Conservation (phyloP, 139 green algal genomes). For the Mychonastes homosphaera region DNA sequence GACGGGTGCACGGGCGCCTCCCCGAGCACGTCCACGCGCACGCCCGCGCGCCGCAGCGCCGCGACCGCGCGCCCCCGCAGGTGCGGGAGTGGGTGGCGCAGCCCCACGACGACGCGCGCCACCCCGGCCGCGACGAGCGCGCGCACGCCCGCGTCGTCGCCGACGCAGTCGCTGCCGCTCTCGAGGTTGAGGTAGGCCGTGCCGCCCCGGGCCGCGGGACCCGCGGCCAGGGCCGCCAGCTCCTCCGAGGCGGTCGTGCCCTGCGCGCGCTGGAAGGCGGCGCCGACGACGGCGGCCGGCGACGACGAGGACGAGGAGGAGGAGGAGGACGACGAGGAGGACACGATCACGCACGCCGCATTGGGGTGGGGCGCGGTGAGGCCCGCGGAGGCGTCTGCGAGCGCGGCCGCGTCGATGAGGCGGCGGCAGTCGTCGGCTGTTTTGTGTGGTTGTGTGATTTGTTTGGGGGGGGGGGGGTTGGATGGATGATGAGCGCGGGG, state of each 20-base stretch:
- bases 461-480: too few species aligned
- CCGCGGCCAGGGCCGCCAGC: constrained; percentile 31
- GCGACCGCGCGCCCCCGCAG: constrained; percentile 46
- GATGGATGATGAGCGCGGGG: too few species aligned
- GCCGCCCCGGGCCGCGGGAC: constrained; percentile 23
- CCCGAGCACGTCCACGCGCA: constrained; percentile 42
- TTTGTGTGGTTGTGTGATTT: too few species aligned
- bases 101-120: constrained; percentile 78
- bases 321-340: too few species aligned
- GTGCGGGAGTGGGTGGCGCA: constrained; percentile 76
- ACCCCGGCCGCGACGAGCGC: constrained; percentile 66
- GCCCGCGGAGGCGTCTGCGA: constrained; percentile 17
- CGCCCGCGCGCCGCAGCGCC: constrained; percentile 47
- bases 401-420: not conserved
- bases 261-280: constrained; percentile 57
- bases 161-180: constrained; percentile 75
- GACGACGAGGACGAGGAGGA: constrained; percentile 44
- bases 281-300: constrained; percentile 28
- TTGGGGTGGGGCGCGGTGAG: constrained; percentile 73
- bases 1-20: not conserved
- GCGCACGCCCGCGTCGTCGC: constrained; percentile 54
- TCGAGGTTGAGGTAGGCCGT: constrained; percentile 95
- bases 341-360: constrained; percentile 60
- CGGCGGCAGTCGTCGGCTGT: not conserved
- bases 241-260: constrained; percentile 57